These are phyloP conservation scores for Tremella mesenterica DNA, from an alignment of 768 basidiomycete species.

Conservation along the genomic window DNA sequence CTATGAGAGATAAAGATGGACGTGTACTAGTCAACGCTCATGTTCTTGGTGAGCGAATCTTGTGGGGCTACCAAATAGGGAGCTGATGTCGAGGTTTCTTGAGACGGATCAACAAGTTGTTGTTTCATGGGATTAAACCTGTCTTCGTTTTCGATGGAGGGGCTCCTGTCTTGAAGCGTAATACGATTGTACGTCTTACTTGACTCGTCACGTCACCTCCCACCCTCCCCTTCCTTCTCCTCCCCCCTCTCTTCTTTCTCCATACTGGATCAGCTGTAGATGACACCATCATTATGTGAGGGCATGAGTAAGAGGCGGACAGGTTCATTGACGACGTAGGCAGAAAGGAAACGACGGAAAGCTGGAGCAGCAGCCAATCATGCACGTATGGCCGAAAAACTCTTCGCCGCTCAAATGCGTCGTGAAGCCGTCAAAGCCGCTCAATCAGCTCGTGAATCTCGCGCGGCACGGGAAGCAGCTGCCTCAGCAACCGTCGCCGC, in stretches of 20 bases:
- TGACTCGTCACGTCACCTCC: too few relatives aligned
- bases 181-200: constrained; percentile 64
- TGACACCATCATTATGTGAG: too few relatives aligned
- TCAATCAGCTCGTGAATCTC: constrained; percentile 29
- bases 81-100: constrained; percentile 29
- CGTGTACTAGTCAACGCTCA: constrained; percentile 84
- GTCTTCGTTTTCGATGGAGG: constrained; percentile 99
- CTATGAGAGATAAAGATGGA: constrained; percentile 97
- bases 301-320: neutral
- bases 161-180: constrained; percentile 78
- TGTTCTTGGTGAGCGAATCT: constrained; percentile 59
- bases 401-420: constrained; percentile 88
- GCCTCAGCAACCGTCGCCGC: constrained; percentile 8
- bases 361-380: constrained; percentile 78
- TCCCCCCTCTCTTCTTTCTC: too few relatives aligned
- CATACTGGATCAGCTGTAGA: too few relatives aligned
- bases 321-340: constrained; percentile 48
- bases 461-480: constrained; percentile 16
- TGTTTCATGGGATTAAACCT: constrained; percentile 96
- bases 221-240: too few relatives aligned
- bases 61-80: neutral
- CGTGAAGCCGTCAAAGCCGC: constrained; percentile 68
- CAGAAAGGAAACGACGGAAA: constrained; percentile 82
- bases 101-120: constrained; percentile 78
- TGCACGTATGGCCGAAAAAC: constrained; percentile 75